These are phyloP conservation scores for Backusella westeae DNA, from an alignment of 192 early-diverging fungal species.

Conservation along the genomic window DNA sequence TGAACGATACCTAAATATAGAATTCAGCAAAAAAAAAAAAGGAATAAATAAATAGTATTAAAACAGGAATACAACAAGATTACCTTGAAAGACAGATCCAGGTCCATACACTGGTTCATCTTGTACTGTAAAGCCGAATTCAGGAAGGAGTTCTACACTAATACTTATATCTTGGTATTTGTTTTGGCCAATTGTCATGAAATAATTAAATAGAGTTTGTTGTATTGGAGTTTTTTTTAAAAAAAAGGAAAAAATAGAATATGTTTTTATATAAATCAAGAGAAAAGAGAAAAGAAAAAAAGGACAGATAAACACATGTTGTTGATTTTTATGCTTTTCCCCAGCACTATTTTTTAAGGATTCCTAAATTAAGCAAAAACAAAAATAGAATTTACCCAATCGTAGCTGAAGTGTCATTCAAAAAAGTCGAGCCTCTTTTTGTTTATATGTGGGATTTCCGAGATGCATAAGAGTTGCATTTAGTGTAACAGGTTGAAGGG, in stretches of 20 bases:
- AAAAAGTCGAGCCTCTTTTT: background rate
- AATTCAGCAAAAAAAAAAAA: background rate
- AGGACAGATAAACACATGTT: background rate
- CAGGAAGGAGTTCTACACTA: slow-evolving; percentile 16
- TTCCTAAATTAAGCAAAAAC: background rate
- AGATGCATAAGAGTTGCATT: background rate
- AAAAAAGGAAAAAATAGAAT: background rate
- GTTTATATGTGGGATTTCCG: background rate
- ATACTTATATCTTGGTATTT: background rate
- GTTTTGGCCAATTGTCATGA: slow-evolving; percentile 14
- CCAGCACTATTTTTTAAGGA: background rate
- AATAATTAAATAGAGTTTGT: background rate
- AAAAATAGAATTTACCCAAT: background rate
- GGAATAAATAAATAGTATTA: too few relatives aligned
- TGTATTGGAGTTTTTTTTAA: background rate
- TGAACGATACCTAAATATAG: slow-evolving; percentile 12
- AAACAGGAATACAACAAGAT: background rate
- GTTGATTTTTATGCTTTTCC: background rate
- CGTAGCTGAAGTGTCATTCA: background rate
- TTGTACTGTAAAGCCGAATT: slow-evolving; percentile 18
- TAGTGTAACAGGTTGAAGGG: background rate
- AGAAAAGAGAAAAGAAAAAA: background rate
- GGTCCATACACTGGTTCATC: slow-evolving; percentile 26
- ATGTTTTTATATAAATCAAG: background rate
- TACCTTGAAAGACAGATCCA: slow-evolving; percentile 34